These are phyloP conservation scores for Aspergillus haitiensis DNA, from an alignment of 495 filamentous ascomycete genomes.

Conservation along the genomic window DNA sequence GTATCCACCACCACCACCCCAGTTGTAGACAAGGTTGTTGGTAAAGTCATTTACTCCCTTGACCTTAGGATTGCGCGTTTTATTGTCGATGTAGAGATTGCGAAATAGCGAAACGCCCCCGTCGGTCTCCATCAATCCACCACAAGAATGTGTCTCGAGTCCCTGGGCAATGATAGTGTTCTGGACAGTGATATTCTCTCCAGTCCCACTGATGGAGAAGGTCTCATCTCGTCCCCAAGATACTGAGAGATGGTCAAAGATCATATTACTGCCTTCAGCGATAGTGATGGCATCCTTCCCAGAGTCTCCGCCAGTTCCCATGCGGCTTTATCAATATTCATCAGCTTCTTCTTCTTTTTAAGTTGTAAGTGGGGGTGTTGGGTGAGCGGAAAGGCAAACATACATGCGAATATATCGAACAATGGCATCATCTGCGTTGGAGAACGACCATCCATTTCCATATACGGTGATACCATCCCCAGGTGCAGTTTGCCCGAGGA, in stretches of 20 bases:
- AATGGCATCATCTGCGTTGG: conserved; percentile 23
- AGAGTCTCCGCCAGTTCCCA: conserved; percentile 18
- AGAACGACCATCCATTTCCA: conserved; percentile 25
- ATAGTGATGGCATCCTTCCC: conserved; percentile 24
- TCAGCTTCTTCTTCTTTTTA: conserved; percentile 1
- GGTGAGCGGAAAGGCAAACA: background rate
- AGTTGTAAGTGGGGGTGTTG: background rate
- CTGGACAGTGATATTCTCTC: conserved; percentile 20
- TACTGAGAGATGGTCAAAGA: conserved; percentile 25
- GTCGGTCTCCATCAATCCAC: conserved; percentile 23
- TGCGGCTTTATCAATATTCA: conserved; percentile 15
- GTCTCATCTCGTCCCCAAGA: conserved; percentile 27
- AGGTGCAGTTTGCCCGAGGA: conserved; percentile 23
- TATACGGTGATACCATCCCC: conserved; percentile 25
- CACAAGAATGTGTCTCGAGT: conserved; percentile 24
- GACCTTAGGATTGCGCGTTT: conserved; percentile 27
- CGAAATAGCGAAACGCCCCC: conserved; percentile 23
- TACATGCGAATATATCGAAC: conserved; percentile 25
- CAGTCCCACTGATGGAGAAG: conserved; percentile 23
- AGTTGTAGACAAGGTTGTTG: conserved; percentile 24
- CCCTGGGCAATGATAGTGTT: conserved; percentile 23
- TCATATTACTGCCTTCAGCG: conserved; percentile 23
- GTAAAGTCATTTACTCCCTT: conserved; percentile 27
- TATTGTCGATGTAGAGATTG: conserved; percentile 28
- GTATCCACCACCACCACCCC: conserved; percentile 25